A percentile compares a stretch with the other conserved stretches of the same genome.
These are phyloP conservation scores for Clavispora carvajalis DNA, from an alignment of 805 yeast species.

Conservation along the genomic window DNA sequence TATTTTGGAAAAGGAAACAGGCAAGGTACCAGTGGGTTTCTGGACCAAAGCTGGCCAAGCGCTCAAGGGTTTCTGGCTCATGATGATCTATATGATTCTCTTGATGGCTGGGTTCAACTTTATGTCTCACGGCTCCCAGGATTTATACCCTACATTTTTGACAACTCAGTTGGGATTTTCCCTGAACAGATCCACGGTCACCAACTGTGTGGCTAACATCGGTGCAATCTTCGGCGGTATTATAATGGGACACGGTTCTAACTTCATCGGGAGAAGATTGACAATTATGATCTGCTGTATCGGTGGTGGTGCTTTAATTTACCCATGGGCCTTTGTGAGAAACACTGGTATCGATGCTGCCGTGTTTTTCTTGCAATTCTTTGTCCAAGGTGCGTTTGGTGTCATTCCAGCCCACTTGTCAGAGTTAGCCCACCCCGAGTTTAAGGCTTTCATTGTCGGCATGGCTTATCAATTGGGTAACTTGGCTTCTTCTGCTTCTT, in stretches of 20 bases:
- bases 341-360: slow-evolving; percentile 48
- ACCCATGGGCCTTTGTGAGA: slow-evolving; percentile 43
- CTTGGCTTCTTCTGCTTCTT: slow-evolving; percentile 59
- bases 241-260: slow-evolving; percentile 53
- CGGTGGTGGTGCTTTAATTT: slow-evolving; percentile 54
- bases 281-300: slow-evolving; percentile 47
- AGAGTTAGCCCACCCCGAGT: slow-evolving; percentile 58
- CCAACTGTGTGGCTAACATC: slow-evolving; percentile 56
- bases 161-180: slow-evolving; percentile 46
- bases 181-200: slow-evolving; percentile 48
- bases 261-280: slow-evolving; percentile 56
- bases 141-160: slow-evolving; percentile 62
- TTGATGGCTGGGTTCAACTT: slow-evolving; percentile 68
- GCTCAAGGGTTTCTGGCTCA: slow-evolving; percentile 25
- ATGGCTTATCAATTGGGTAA: slow-evolving; percentile 65
- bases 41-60: slow-evolving; percentile 7
- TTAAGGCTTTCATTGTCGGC: slow-evolving; percentile 60
- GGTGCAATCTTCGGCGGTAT: slow-evolving; percentile 69
- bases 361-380: slow-evolving; percentile 56
- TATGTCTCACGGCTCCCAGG: slow-evolving; percentile 72
- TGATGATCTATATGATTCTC: slow-evolving; percentile 27
- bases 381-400: slow-evolving; percentile 70
- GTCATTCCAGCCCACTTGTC: slow-evolving; percentile 58
- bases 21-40: slow-evolving; percentile 6
- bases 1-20: slow-evolving; percentile 3